Percentiles rank a stretch among this genome's conserved stretches.
These are phyloP conservation scores for Cenchrus fungigraminus DNA, from an alignment of 176 grass and related monocot species.

Conservation along the genomic window DNA sequence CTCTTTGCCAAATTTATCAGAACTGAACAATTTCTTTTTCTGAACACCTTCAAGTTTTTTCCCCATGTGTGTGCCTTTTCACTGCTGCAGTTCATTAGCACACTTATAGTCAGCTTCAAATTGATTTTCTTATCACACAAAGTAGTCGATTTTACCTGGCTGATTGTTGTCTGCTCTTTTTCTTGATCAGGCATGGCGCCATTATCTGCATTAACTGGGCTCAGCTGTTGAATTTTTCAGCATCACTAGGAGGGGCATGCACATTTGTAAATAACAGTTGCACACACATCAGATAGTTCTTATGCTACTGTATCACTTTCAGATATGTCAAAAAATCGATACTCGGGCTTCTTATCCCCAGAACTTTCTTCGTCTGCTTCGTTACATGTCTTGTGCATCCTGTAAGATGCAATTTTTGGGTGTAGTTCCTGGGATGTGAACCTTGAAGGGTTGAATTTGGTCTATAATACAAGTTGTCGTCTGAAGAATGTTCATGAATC, in stretches of 20 bases:
- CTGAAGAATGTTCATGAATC: not conserved
- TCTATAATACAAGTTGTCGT: not conserved
- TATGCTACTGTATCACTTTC: not conserved
- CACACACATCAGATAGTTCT: not conserved
- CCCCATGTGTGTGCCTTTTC: no score
- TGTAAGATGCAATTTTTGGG: not conserved
- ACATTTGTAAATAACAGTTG: slow-evolving; percentile 15
- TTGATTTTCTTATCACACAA: not conserved
- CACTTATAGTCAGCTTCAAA: not conserved
- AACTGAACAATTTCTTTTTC: not conserved
- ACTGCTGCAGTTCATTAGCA: not conserved
- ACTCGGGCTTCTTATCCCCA: not conserved
- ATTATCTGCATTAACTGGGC: not conserved
- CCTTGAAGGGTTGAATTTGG: not conserved
- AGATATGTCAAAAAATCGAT: not conserved
- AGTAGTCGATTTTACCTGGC: not conserved
- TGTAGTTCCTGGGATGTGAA: not conserved
- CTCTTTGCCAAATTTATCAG: not conserved
- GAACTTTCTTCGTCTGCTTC: not conserved
- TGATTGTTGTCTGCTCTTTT: slow-evolving; percentile 17
- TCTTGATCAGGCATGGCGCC: not conserved
- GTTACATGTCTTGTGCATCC: not conserved
- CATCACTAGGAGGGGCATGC: not conserved
- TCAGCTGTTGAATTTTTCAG: slow-evolving; percentile 6
- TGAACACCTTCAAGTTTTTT: no score